Conservation (phyloP, 352 stramenopile genomes). For the Phytophthora vignae region DNA sequence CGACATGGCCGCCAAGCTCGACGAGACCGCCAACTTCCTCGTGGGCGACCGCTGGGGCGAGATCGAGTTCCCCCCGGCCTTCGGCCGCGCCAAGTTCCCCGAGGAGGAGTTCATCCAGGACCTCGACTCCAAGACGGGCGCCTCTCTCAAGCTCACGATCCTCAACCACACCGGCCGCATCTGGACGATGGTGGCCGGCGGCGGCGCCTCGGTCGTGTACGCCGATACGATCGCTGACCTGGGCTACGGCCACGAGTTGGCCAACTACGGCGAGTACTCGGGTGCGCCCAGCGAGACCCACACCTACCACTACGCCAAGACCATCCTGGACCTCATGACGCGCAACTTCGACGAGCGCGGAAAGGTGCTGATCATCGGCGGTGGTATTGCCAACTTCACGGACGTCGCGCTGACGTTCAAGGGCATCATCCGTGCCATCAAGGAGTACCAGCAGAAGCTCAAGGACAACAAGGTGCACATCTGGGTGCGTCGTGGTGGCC, state of each 20-base stretch:
- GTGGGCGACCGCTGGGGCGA: conserved; percentile 93
- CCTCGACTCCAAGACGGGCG: conserved; percentile 95
- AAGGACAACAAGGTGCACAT: conserved; percentile 92
- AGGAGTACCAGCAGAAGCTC: conserved; percentile 93
- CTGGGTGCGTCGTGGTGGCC: conserved; percentile 95
- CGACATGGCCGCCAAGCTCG: conserved; percentile 97
- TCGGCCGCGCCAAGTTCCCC: conserved; percentile 95
- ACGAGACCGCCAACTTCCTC: conserved; percentile 96
- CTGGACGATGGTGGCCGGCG: conserved; percentile 98
- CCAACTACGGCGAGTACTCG: conserved; percentile 98
- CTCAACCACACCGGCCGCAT: conserved; percentile 95
- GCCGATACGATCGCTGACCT: conserved; percentile 98
- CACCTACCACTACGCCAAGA: conserved; percentile 98
- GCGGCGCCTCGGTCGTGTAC: conserved; percentile 96
- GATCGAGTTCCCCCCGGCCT: conserved; percentile 96
- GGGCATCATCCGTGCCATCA: conserved; percentile 96
- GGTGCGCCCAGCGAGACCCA: conserved; percentile 96
- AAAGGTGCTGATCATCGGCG: conserved; percentile 98
- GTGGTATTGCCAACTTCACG: conserved; percentile 98
- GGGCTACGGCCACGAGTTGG: conserved; percentile 93
- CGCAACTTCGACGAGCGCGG: conserved; percentile 87
- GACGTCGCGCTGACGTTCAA: conserved; percentile 98
- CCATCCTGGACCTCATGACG: conserved; percentile 97
- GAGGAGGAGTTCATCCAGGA: conserved; percentile 97
- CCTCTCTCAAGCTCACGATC: conserved; percentile 97